phyloP scores from a whole-genome alignment of 805 yeast species.

The Metschnikowia proteae region DNA sequence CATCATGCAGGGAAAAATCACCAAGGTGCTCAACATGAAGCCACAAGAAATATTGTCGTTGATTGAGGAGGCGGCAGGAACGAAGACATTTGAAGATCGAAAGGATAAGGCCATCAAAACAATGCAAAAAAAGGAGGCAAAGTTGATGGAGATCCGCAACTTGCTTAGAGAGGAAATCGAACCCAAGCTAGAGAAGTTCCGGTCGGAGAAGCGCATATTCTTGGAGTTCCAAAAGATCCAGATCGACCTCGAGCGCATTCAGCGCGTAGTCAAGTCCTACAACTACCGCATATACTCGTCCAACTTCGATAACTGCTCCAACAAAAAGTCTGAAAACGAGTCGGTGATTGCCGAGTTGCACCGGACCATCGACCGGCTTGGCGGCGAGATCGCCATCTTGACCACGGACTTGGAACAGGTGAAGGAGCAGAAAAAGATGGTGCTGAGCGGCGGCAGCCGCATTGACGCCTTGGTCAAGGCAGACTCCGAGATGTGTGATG shows the following conservation, averaged over 20 bases:
- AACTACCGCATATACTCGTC: slow-evolving; percentile 50
- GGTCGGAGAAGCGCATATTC: slow-evolving; percentile 77
- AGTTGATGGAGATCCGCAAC: slow-evolving; percentile 70
- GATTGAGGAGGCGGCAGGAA: slow-evolving; percentile 98
- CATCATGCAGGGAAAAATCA: slow-evolving; percentile 98
- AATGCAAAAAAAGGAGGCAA: slow-evolving; percentile 85
- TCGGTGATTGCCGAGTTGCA: slow-evolving; percentile 39
- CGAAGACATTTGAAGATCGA: slow-evolving; percentile 90
- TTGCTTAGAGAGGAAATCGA: slow-evolving; percentile 83
- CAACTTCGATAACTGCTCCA: slow-evolving; percentile 42
- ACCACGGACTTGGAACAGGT: slow-evolving; percentile 57
- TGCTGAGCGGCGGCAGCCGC: slow-evolving; percentile 56
- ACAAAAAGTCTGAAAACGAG: slow-evolving; percentile 40
- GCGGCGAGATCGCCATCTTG: slow-evolving; percentile 54
- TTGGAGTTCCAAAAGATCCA: slow-evolving; percentile 84
- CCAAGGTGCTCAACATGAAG: slow-evolving; percentile 94
- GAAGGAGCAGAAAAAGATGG: slow-evolving; percentile 51
- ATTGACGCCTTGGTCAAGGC: slow-evolving; percentile 53
- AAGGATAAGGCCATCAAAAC: slow-evolving; percentile 88
- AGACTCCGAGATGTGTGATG: slow-evolving; percentile 39
- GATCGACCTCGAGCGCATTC: slow-evolving; percentile 69
- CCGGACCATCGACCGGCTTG: slow-evolving; percentile 42
- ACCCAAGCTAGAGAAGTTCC: slow-evolving; percentile 79
- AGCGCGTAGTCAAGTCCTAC: slow-evolving; percentile 73
- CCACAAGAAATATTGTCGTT: slow-evolving; percentile 84